phyloP scores from a whole-genome alignment of 129 eudicot genomes.

The Glebionis coronaria region DNA sequence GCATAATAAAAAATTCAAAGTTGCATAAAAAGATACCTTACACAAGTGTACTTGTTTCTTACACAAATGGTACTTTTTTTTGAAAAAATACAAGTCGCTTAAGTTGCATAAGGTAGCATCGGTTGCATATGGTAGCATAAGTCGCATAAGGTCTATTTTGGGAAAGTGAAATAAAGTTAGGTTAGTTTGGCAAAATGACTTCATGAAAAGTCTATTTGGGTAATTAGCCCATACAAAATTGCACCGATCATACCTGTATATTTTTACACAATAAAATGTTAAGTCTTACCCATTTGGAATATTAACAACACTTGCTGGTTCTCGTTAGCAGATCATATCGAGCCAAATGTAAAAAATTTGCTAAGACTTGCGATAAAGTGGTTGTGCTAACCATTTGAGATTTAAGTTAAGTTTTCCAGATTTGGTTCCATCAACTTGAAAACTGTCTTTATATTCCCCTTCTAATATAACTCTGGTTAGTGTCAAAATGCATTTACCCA shows the following conservation, averaged over 20 bases:
- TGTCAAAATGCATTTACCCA: conserved; percentile 95
- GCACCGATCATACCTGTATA: conserved; percentile 21
- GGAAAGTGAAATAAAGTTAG: no score
- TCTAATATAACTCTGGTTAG: conserved; percentile 87
- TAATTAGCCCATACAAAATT: no score
- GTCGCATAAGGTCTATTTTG: no score
- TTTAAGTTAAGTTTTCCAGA: conserved; percentile 65
- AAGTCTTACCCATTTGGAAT: not conserved
- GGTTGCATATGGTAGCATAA: no score
- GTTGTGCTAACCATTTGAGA: conserved; percentile 85
- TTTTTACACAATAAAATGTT: conserved; percentile 12
- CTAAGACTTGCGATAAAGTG: conserved; percentile 57
- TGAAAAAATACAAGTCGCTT: no score
- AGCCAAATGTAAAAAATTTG: not conserved
- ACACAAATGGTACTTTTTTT: no score
- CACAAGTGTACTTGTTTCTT: no score
- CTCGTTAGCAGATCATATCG: not conserved
- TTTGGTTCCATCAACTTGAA: conserved; percentile 71
- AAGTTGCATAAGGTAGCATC: no score
- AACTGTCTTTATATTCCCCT: conserved; percentile 78
- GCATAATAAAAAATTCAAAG: no score
- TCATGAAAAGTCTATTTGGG: no score
- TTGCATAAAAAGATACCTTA: no score
- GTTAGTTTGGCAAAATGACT: no score
- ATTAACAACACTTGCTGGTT: not conserved